Evolutionary conservation across 2,329 filamentous ascomycete genomes (phyloP).

Genomic region (Coniochaeta ligniaria): DNA sequence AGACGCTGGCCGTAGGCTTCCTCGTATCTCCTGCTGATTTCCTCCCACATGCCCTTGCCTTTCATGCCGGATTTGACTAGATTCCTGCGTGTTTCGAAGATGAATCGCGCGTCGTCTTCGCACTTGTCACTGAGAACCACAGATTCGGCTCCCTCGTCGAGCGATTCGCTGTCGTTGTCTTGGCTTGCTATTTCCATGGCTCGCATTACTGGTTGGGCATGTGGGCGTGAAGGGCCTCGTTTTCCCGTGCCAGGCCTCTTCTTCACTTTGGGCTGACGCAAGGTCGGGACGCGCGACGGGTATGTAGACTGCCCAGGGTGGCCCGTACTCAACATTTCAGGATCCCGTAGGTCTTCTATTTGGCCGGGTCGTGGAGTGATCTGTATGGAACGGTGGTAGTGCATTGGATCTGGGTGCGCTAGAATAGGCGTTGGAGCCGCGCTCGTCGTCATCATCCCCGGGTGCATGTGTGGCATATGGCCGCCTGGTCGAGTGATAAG

Average conservation of each 20-base stretch:
- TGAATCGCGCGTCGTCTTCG: conserved; percentile 38
- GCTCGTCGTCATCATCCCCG: conserved; percentile 8
- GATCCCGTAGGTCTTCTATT: conserved; percentile 16
- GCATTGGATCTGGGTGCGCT: conserved; percentile 10
- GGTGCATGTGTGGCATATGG: background rate
- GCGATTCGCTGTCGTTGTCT: conserved; percentile 11
- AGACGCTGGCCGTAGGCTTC: conserved; percentile 12
- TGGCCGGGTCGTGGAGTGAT: background rate
- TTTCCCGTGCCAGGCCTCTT: background rate
- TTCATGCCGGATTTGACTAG: conserved; percentile 36
- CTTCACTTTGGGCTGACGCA: conserved; percentile 3
- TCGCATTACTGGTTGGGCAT: background rate
- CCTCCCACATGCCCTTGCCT: conserved; percentile 53
- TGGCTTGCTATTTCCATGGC: background rate
- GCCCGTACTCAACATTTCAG: conserved; percentile 5
- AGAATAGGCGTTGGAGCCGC: conserved; percentile 12
- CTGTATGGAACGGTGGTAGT: background rate
- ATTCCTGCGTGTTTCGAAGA: conserved; percentile 41
- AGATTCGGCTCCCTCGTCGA: conserved; percentile 2
- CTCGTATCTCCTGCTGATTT: conserved; percentile 33
- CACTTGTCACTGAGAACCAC: conserved; percentile 34
- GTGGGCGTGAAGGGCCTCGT: conserved; percentile 9
- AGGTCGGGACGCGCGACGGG: conserved; percentile 7
- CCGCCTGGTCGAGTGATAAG: conserved; percentile 7
- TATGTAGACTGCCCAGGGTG: conserved; percentile 7